phyloP scores from a whole-genome alignment of 768 basidiomycete species.

The Serendipita sp. region DNA sequence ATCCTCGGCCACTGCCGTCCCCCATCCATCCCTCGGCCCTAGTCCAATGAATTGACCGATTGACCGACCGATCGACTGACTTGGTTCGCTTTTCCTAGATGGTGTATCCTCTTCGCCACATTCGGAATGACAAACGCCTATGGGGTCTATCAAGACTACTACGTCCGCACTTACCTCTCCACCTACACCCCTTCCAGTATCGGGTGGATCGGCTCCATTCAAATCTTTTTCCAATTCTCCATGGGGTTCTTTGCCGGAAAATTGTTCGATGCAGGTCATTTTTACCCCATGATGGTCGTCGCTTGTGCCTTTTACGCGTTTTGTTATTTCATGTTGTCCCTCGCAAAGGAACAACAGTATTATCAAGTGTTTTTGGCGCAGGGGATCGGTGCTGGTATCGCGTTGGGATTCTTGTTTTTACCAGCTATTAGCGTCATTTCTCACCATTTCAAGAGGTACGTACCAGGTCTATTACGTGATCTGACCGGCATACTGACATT shows the following conservation, averaged over 20 bases:
- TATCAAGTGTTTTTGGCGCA: slow-evolving; percentile 28
- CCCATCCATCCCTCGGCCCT: no score
- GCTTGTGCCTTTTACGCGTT: slow-evolving; percentile 11
- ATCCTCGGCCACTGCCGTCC: no score
- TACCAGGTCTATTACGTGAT: not conserved
- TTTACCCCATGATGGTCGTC: slow-evolving; percentile 10
- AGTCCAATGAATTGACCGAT: not conserved
- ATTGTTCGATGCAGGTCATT: slow-evolving; percentile 20
- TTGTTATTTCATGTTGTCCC: slow-evolving; percentile 13
- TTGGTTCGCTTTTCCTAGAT: not conserved
- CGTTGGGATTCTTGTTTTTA: slow-evolving; percentile 33
- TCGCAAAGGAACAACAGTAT: slow-evolving; percentile 8
- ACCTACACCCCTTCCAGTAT: slow-evolving; percentile 16
- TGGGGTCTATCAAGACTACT: slow-evolving; percentile 10
- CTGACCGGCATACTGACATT: no score
- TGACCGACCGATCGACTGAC: no score
- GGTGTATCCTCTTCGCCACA: slow-evolving; percentile 6
- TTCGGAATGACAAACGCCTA: slow-evolving; percentile 11
- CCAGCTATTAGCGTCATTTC: slow-evolving; percentile 31
- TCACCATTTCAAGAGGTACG: slow-evolving; percentile 26
- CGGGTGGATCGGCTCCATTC: slow-evolving; percentile 19
- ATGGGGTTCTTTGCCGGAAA: slow-evolving; percentile 17
- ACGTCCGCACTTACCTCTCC: slow-evolving; percentile 13
- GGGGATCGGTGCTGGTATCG: slow-evolving; percentile 26
- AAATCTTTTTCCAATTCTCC: slow-evolving; percentile 20